Conservation (phyloP, 129 eudicot genomes). For the Kitagawia praeruptora region DNA sequence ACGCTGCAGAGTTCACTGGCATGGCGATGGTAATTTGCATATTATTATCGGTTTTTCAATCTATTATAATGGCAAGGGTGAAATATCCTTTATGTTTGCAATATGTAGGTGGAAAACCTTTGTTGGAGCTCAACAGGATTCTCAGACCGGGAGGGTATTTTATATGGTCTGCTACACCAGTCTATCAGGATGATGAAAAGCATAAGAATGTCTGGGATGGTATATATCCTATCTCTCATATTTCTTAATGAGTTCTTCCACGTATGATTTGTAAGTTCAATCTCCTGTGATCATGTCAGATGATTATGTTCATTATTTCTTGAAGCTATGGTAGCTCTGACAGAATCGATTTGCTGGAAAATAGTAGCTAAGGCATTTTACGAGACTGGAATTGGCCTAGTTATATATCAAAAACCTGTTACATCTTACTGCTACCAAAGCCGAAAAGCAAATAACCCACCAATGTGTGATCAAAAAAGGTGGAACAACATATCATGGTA, state of each 20-base stretch:
- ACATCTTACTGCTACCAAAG: conserved; percentile 63
- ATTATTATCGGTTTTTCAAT: background rate
- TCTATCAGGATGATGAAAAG: conserved; percentile 62
- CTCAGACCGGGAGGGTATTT: conserved; percentile 98
- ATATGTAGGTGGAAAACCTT: conserved; percentile 80
- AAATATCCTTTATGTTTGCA: background rate
- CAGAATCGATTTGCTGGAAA: conserved; percentile 87
- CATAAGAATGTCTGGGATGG: conserved; percentile 71
- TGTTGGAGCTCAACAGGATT: conserved; percentile 85
- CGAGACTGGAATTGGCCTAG: conserved; percentile 62
- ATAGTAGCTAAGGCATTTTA: conserved; percentile 63
- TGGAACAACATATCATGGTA: conserved; percentile 68
- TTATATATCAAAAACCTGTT: conserved; percentile 80
- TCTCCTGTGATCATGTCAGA: background rate
- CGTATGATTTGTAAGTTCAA: background rate
- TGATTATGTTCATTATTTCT: conserved; percentile 3
- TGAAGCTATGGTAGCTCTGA: conserved; percentile 86
- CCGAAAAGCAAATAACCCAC: conserved; percentile 56
- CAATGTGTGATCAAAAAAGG: conserved; percentile 46
- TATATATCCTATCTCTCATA: conserved; percentile 16
- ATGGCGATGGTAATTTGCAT: conserved; percentile 56
- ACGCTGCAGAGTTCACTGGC: conserved; percentile 99
- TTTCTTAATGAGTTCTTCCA: background rate
- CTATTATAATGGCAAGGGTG: conserved; percentile 8
- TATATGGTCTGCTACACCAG: conserved; percentile 98